Evolutionary conservation across 768 basidiomycete species (phyloP).

Genomic region (Boletus vinaceobasis): DNA sequence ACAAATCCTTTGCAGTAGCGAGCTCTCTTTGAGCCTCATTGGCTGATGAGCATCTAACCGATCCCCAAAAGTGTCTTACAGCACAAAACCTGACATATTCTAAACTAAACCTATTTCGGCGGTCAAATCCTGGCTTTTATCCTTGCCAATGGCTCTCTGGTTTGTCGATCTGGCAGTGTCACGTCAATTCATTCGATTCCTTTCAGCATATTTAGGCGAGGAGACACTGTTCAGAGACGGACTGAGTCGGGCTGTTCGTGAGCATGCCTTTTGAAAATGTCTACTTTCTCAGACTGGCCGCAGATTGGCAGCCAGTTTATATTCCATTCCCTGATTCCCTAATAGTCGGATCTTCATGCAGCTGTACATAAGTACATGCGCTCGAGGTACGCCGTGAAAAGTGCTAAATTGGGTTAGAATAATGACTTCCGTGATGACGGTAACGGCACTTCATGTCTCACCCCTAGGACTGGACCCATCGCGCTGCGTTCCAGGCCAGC

Average conservation of each 20-base stretch:
- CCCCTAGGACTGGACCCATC: not conserved
- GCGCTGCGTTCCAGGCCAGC: constrained; percentile 6
- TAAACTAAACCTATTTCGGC: too few species aligned
- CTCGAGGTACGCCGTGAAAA: not conserved
- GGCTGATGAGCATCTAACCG: too few species aligned
- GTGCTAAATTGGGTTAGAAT: not conserved
- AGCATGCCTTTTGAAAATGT: not conserved
- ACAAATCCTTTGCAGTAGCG: too few species aligned
- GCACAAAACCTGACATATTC: too few species aligned
- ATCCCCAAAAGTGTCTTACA: too few species aligned
- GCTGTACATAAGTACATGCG: not conserved
- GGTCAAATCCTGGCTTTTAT: too few species aligned
- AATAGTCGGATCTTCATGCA: not conserved
- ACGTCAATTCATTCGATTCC: not conserved
- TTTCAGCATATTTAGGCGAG: not conserved
- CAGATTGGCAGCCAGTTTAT: not conserved
- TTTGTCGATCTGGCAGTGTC: too few species aligned
- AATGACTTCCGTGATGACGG: not conserved
- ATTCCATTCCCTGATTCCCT: not conserved
- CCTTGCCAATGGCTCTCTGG: too few species aligned
- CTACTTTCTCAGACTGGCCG: not conserved
- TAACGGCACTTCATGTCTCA: constrained; percentile 8
- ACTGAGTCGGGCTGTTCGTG: not conserved
- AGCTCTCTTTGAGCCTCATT: too few species aligned
- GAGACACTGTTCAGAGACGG: not conserved